Evolutionary conservation across 495 filamentous ascomycete species (phyloP).

Genomic region (Letharia columbiana): DNA sequence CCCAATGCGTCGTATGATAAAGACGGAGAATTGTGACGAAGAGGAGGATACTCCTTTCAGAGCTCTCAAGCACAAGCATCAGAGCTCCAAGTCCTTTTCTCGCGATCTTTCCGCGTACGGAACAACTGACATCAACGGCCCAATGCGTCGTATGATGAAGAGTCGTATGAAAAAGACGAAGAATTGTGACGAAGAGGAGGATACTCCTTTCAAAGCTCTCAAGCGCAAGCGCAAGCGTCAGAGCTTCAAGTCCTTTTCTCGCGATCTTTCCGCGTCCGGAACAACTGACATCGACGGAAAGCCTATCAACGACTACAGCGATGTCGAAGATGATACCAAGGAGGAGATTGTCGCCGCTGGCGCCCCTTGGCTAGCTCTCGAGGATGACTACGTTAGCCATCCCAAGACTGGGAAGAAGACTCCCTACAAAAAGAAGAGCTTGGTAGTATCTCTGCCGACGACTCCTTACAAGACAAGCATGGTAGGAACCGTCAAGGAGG

Average conservation of each 20-base stretch:
- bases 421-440: neutral
- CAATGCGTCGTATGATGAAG: too few species aligned
- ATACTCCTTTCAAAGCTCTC: neutral
- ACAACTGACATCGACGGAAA: neutral
- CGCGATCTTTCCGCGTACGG: neutral
- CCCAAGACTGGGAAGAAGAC: neutral
- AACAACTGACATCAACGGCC: neutral
- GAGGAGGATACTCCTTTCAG: neutral
- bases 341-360: slow-evolving; percentile 13
- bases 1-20: neutral
- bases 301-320: too few species aligned
- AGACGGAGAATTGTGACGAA: slow-evolving; percentile 12
- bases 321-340: neutral
- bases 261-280: neutral
- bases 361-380: neutral
- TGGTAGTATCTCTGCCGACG: neutral
- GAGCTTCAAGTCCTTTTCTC: neutral
- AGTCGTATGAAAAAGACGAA: slow-evolving; percentile 8
- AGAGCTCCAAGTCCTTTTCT: neutral
- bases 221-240: neutral
- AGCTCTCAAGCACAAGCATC: neutral
- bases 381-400: neutral
- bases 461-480: neutral
- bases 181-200: slow-evolving; percentile 11
- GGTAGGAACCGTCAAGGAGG: neutral